Evolutionary conservation across 768 basidiomycete genomes (phyloP).

Genomic region (Termitomyces sp.): DNA sequence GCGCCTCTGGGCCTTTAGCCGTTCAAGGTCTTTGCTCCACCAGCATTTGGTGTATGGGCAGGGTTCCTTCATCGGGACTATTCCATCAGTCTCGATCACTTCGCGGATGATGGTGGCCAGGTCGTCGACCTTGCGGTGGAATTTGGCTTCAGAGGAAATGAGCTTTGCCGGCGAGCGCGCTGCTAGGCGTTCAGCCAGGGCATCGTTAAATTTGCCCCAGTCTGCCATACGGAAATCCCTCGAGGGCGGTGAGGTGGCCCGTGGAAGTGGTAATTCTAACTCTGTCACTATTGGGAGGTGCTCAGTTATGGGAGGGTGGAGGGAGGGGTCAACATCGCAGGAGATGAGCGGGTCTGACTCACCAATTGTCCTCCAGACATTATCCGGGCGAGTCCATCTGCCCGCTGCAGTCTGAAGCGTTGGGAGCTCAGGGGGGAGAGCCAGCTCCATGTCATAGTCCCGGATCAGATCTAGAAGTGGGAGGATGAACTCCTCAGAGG

Average conservation of each 20-base stretch:
- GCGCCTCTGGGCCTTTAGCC: neutral
- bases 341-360: neutral
- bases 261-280: neutral
- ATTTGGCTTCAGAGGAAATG: neutral
- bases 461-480: too few relatives aligned
- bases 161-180: neutral
- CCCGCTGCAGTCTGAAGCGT: too few relatives aligned
- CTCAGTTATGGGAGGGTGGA: neutral
- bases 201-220: neutral
- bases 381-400: too few relatives aligned
- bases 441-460: too few relatives aligned
- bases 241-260: too few relatives aligned
- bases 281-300: neutral
- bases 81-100: neutral
- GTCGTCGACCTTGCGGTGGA: conserved; percentile 1
- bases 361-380: too few relatives aligned
- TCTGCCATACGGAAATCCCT: neutral
- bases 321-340: neutral
- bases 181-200: neutral
- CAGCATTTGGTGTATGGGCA: conserved; percentile 19
- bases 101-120: conserved; percentile 11
- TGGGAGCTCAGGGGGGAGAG: too few relatives aligned
- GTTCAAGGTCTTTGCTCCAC: conserved; percentile 20
- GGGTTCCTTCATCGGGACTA: conserved; percentile 9
- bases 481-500: too few relatives aligned